These are phyloP conservation scores for Daldinia sp. DNA, from an alignment of 2,329 filamentous ascomycete genomes.

Conservation along the genomic window DNA sequence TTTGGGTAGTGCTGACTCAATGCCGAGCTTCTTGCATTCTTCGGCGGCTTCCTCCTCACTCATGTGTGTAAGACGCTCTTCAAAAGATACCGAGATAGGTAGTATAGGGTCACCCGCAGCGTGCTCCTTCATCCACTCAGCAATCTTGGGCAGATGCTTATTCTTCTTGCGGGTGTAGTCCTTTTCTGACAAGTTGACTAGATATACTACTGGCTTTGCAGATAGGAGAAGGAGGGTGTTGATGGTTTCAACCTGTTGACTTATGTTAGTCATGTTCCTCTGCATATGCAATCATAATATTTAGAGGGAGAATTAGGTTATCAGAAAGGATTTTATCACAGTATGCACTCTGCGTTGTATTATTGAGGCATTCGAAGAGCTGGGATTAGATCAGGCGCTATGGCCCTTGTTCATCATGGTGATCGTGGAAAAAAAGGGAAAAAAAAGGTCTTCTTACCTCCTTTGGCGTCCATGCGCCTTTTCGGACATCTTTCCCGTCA, in stretches of 20 bases:
- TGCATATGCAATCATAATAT: slow-evolving; percentile 22
- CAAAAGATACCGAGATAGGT: slow-evolving; percentile 89
- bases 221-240: slow-evolving; percentile 95
- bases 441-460: slow-evolving; percentile 74
- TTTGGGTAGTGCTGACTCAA: slow-evolving; percentile 91
- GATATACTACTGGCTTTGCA: slow-evolving; percentile 95
- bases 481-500: slow-evolving; percentile 91
- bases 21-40: slow-evolving; percentile 88
- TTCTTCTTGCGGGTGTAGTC: slow-evolving; percentile 99
- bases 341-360: slow-evolving; percentile 76
- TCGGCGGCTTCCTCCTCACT: slow-evolving; percentile 79
- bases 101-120: slow-evolving; percentile 89
- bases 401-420: slow-evolving; percentile 98
- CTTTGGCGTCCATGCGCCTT: slow-evolving; percentile 88
- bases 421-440: slow-evolving; percentile 31
- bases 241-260: slow-evolving; percentile 86
- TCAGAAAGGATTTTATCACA: slow-evolving; percentile 92
- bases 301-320: slow-evolving; percentile 37
- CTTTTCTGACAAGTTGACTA: slow-evolving; percentile 96
- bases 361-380: slow-evolving; percentile 95
- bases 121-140: slow-evolving; percentile 94
- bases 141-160: slow-evolving; percentile 94
- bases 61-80: slow-evolving; percentile 87
- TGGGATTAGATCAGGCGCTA: slow-evolving; percentile 96
- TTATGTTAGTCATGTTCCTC: slow-evolving; percentile 42